Base-by-base conservation (phyloP, 495 filamentous ascomycete genomes). In the Penicillium daleae region DNA sequence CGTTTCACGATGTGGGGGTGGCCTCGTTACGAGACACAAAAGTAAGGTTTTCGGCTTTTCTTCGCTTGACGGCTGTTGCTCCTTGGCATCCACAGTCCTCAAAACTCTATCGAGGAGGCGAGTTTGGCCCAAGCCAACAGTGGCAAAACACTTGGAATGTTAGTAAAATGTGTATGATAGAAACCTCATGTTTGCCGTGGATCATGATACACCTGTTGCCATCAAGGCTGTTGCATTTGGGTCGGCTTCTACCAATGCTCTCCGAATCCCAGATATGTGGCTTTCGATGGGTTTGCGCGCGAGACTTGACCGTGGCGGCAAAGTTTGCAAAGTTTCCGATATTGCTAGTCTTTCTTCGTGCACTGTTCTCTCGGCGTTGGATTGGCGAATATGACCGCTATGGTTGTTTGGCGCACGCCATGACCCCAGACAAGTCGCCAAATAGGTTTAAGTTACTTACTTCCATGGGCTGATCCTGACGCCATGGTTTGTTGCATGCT, bases 1-100 rank as follows among this genome's bases (percentile, higher is more conserved):
- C 3, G 19, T 46, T 46, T 46, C 42, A 5, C 8, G 17, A 21
- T 22, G 42, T 46, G 42, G 42, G 15, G 49, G 17, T 7, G 1
- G 26, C 49, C 29, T 52, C 49, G 49, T 29, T 52, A 52, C 49
- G 49, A 52, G 49, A 22, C 49, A 29, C 15, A 2, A 13, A n/a
- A 10, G 49, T 17, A n/a, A 32, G 10, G 26, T 46, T 46, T 46
- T 24, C 42, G 42, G 42, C 42, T 46, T 46, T 10, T 31, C 21
- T 46, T 24, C 19, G 6, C 19, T 44, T 22, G 40, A 21, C 19
- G 15, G 10, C 19, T 22, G 8, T 24, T 22, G 42, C 19, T 9
- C 42, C 42, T 46, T 46, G 42, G 42, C 42, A 22, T 24, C 21
- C 19, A 4, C 21, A 12, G 21, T 12, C 12, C 12, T 12, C 2